phyloP scores from a whole-genome alignment of 2,329 filamentous ascomycete genomes.

The Domatiomyces globalis region DNA sequence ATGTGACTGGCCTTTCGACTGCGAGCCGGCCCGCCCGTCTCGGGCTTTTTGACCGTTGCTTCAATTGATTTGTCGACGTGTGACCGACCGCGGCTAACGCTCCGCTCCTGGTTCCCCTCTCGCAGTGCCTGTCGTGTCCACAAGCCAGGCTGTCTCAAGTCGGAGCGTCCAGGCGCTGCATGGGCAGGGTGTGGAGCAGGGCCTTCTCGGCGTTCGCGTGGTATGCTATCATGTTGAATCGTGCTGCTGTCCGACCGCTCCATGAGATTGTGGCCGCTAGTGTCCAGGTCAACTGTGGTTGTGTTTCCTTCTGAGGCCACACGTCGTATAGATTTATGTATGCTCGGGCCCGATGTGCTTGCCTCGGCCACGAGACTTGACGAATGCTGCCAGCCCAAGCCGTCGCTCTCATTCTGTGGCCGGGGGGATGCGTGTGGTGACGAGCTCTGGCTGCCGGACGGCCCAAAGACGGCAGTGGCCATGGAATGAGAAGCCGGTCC shows the following conservation, averaged over 20 bases:
- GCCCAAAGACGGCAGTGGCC: not conserved
- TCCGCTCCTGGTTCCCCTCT: conserved; percentile 23
- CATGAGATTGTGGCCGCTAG: not conserved
- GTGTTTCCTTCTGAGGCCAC: conserved; percentile 14
- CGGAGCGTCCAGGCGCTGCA: not conserved
- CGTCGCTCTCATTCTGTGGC: conserved; percentile 16
- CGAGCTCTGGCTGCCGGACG: conserved; percentile 21
- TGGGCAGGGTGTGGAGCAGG: not conserved
- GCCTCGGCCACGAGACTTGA: conserved; percentile 22
- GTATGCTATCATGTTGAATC: conserved; percentile 12
- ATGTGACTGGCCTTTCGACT: conserved; percentile 54
- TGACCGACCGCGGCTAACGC: conserved; percentile 30
- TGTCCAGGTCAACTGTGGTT: conserved; percentile 8
- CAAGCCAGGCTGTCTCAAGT: not conserved
- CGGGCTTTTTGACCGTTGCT: conserved; percentile 45
- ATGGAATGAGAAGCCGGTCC: not conserved
- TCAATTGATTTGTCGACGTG: conserved; percentile 50
- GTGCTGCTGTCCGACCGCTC: not conserved
- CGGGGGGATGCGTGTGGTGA: conserved; percentile 25
- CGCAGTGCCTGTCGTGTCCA: conserved; percentile 9
- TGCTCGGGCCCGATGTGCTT: conserved; percentile 5
- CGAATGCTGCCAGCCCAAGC: conserved; percentile 11
- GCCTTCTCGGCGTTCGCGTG: conserved; percentile 1
- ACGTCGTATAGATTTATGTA: conserved; percentile 7
- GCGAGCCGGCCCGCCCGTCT: conserved; percentile 40